Percentiles rank a stretch among this genome's conserved stretches.
phyloP scores from a whole-genome alignment of 495 filamentous ascomycete genomes.

The Tuber aestivum region DNA sequence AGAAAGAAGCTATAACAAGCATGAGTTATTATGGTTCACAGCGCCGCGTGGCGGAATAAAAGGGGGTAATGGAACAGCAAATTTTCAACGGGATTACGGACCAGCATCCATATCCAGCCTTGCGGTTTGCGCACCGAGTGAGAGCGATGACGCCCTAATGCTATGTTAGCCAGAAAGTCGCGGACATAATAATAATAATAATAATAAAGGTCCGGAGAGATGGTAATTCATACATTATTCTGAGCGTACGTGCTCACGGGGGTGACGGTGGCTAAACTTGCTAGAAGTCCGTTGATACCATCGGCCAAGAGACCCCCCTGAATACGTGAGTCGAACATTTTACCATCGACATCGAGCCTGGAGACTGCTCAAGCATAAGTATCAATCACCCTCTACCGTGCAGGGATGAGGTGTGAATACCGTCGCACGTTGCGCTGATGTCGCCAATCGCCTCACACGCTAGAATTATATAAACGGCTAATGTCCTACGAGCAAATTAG shows the following conservation, averaged over 20 bases:
- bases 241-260: constrained; percentile 76
- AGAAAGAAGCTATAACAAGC: constrained; percentile 66
- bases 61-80: not conserved
- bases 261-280: constrained; percentile 75
- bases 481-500: constrained; percentile 41
- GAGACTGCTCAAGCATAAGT: constrained; percentile 67
- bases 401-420: not conserved
- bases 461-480: constrained; percentile 82
- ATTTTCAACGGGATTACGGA: constrained; percentile 24
- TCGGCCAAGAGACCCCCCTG: constrained; percentile 84
- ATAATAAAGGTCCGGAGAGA: not conserved
- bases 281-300: constrained; percentile 74
- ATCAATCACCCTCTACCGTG: constrained; percentile 30
- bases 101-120: constrained; percentile 68
- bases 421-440: constrained; percentile 60
- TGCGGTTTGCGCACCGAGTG: constrained; percentile 82
- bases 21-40: constrained; percentile 9
- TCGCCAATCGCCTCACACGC: constrained; percentile 87
- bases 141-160: constrained; percentile 69
- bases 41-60: not conserved
- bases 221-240: constrained; percentile 57
- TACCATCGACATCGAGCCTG: constrained; percentile 71
- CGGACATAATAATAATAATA: not conserved
- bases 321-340: constrained; percentile 78
- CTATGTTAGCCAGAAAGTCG: not conserved